Base-by-base conservation (phyloP, 805 yeast species). In the Cyberlindnera galapagoensis region DNA sequence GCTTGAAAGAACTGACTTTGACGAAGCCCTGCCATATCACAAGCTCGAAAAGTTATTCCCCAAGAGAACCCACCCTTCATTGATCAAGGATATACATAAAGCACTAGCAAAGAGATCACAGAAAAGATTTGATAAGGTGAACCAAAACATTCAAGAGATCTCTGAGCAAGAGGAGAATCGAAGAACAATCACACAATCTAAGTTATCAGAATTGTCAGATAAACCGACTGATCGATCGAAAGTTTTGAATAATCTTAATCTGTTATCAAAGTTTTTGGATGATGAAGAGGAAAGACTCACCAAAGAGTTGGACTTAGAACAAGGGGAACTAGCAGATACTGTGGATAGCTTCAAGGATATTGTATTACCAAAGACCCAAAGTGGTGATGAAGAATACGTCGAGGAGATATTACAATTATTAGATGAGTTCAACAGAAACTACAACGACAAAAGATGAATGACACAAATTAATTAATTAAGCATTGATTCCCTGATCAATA, bases 221-320 rank as follows among this genome's bases (percentile, higher is more conserved):
- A 28, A 14, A 7, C n/a, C 11, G 20, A 9, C 7, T 16, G 31
- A 28, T 5, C 5, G 14, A 26, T 34, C 25, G 4, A 14, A 29
- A 5, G 20, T 48, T 2, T 42, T 51, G 9, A 17, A 26, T 4
- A 51, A 51, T 9, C 40, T 68, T 40, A 39, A 36, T 1, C 30
- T 28, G 6, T 36, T 69, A 18, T 46, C 54, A n/a, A 28, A 43
- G 1, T 45, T 57, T 0, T 18, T 65, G 6, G 56, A 46, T 5
- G 28, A 39, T 0, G 62, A 60, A 21, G 17, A 56, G 10, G 20
- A 35, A 5, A 23, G 21, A 6, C 20, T 40, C 9, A 49, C 61
- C 13, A 3, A 53, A 51, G 15, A 40, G 43, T 9, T 37, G 60
- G 23, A 7, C 25, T 10, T 9, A 12, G 27, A 30, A 16, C 22